Conservation (phyloP, 2,329 filamentous ascomycete species). For the Arthroderma uncinatum region DNA sequence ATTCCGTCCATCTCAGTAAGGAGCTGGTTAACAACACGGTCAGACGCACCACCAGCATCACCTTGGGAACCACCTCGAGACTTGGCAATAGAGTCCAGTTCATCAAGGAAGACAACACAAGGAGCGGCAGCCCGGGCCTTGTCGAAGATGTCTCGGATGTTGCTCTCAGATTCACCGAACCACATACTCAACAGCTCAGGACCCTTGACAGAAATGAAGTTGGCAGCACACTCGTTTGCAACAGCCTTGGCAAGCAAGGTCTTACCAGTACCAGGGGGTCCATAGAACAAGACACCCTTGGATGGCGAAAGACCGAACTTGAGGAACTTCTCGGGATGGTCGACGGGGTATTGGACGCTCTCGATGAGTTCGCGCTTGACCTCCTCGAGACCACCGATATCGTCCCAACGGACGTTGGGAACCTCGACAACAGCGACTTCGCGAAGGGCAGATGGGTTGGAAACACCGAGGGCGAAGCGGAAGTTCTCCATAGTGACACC, state of each 20-base stretch:
- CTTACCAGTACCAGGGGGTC: slow-evolving; percentile 99
- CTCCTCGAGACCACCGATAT: slow-evolving; percentile 93
- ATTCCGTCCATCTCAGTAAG: slow-evolving; percentile 99
- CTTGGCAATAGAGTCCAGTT: slow-evolving; percentile 98
- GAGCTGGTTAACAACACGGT: slow-evolving; percentile 99
- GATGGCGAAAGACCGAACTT: slow-evolving; percentile 98
- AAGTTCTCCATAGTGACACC: slow-evolving; percentile 99
- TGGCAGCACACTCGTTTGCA: slow-evolving; percentile 97
- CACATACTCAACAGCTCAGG: slow-evolving; percentile 98
- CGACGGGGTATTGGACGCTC: slow-evolving; percentile 96
- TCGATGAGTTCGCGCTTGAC: slow-evolving; percentile 99
- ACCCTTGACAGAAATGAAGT: slow-evolving; percentile 99
- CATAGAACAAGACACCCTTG: slow-evolving; percentile 96
- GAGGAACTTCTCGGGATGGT: slow-evolving; percentile 99
- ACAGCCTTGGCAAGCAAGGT: slow-evolving; percentile 98
- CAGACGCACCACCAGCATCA: slow-evolving; percentile 93
- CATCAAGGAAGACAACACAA: slow-evolving; percentile 97
- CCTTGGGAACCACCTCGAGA: slow-evolving; percentile 93
- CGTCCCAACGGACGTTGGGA: slow-evolving; percentile 98
- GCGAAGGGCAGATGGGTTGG: slow-evolving; percentile 95
- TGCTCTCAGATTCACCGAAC: slow-evolving; percentile 99
- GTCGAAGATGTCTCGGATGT: slow-evolving; percentile 99
- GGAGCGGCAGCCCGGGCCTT: slow-evolving; percentile 96
- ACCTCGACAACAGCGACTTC: slow-evolving; percentile 99
- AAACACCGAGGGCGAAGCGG: slow-evolving; percentile 93